Base-by-base conservation (phyloP, 164 flowering plant genomes). In the Cinnamomum chago region DNA sequence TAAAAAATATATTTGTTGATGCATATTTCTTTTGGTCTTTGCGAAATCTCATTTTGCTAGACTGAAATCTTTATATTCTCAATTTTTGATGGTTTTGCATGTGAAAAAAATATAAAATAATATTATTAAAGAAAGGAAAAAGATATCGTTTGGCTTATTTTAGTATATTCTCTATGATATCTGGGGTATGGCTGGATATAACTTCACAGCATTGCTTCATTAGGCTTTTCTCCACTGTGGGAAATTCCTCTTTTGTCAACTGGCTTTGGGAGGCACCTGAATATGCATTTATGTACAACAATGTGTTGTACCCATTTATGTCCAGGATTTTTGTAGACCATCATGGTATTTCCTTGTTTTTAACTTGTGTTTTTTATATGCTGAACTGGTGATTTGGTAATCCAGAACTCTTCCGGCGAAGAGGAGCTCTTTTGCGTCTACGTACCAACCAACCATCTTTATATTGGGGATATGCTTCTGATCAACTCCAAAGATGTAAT, bases 361-460 rank as follows among this genome's bases (percentile, higher is more conserved):
- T 5, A 15, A 17, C 18, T 55, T 55, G 60, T 55, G 3, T 15
- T 55, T 23, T 23, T 13, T 64, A 24, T 5, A 64, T 64, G 67
- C n/a, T n/a, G 23, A 64, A n/a, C 33, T 24, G 47, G 33, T 64
- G 23, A 33, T 67, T 64, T 64, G 28, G 47, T 17, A 40, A 27
- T 79, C 50, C 86, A 88, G 94, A 83, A 70, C 65, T 84, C 88
- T 72, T 76, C 90, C 15, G 90, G 88, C 55, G 94, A 88, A 22
- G 92, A 90, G 82, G 92, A 90, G 77, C 84, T 90, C 58, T 90
- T 88, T 84, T 88, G 92, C 77, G 94, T 90, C 66, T 90, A 86
- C 76, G 92, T 90, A 22, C 94, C 94, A 64, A 90, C 94, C 4
- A 90, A 90, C 79, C 92, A 90, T 83, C 92, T 90, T 22, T 90